Base-by-base conservation (phyloP, 306 rosid genomes). In the Aeschynomene evenia region DNA sequence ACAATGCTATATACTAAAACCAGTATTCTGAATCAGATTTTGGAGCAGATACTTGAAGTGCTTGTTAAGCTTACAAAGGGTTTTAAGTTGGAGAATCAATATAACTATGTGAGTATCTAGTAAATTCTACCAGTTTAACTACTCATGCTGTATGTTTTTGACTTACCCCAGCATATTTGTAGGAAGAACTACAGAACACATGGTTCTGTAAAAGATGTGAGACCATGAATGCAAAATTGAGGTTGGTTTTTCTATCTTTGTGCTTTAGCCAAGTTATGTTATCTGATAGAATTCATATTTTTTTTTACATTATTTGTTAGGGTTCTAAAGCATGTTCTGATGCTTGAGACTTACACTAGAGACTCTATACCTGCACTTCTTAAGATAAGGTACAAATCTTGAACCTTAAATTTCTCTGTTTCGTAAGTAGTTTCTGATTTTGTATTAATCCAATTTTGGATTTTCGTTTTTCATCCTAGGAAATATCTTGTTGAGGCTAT, bases 181-280 rank as follows among this genome's bases (percentile, higher is more conserved):
- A 91, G 96, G 99, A 95, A 76, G 96, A 91, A 29, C 59, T 84
- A 61, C 89, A 95, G 77, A 95, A 91, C 61, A 80, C 89, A 36
- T 91, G 96, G 96, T 92, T 95, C 31, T 89, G 95, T 81, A 89
- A 89, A 86, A 87, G 96, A 71, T 89, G 96, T 36, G 96, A 84
- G 83, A 85, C 97, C 76, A 91, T 94, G 89, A 87, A 86, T 52
- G 96, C 89, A 1, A 94, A 91, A 83, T 76, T 91, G 82, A 89
- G 96, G 99, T 94, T 70, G 23, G 97, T 75, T 46, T 45, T 45
- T n/a, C n/a, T n/a, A 46, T 37, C 51, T 55, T 61, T 56, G 56
- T 53, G 20, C 31, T 63, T 70, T 77, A 31, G 31, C 72, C 31
- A 50, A 52, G 40, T 49, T 63, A 54, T 70, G 9, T 63, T 45